Percentiles rank a stretch among this genome's conserved stretches.
Evolutionary conservation across 2,329 filamentous ascomycete species (phyloP).

Genomic region (Penicillium griseofulvum): DNA sequence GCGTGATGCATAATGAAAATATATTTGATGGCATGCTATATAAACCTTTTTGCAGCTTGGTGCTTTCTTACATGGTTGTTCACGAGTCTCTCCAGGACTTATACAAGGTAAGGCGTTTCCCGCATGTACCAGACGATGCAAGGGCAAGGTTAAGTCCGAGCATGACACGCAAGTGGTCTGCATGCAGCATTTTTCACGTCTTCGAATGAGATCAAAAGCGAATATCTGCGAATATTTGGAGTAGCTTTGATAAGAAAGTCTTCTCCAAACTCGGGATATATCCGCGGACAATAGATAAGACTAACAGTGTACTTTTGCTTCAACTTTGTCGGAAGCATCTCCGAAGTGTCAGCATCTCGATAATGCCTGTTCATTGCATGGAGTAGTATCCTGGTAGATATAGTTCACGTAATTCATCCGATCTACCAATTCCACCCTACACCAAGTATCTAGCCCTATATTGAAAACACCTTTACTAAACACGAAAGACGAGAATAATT

Average conservation of each 20-base stretch:
- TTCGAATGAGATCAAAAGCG: background rate
- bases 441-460: background rate
- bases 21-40: background rate
- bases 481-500: background rate
- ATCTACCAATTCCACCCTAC: background rate
- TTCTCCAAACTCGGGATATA: background rate
- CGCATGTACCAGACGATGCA: background rate
- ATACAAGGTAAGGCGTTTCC: background rate
- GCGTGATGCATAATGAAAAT: slow-evolving; percentile 6
- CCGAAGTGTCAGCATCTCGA: too few species aligned
- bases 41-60: background rate
- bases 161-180: background rate
- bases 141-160: background rate
- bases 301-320: background rate
- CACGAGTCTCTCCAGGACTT: background rate
- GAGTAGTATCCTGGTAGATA: background rate
- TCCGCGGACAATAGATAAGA: background rate
- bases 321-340: background rate
- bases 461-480: background rate
- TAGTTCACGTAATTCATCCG: too few species aligned
- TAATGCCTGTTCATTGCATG: background rate
- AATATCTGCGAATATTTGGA: background rate
- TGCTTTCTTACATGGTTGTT: background rate
- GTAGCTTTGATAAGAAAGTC: background rate
- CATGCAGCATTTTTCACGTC: background rate